Conservation (phyloP, 805 yeast species). For the Zygosaccharomyces bisporus region DNA sequence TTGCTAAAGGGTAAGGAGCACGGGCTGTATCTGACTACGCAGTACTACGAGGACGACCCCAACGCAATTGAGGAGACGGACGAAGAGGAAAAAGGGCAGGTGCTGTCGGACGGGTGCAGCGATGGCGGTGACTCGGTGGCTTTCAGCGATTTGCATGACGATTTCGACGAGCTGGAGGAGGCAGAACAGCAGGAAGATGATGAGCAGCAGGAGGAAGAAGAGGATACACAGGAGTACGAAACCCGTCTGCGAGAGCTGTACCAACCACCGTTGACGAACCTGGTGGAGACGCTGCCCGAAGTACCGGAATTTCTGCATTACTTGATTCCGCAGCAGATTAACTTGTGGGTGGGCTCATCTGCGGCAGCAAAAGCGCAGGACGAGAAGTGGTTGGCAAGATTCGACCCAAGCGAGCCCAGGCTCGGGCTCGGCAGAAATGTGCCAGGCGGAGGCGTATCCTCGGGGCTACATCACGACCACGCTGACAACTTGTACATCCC, state of each 20-base stretch:
- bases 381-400: slow-evolving; percentile 16
- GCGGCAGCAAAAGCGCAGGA: slow-evolving; percentile 15
- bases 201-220: slow-evolving; percentile 15
- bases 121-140: slow-evolving; percentile 22
- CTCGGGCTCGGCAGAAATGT: slow-evolving; percentile 51
- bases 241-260: slow-evolving; percentile 48
- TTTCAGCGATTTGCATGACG: slow-evolving; percentile 26
- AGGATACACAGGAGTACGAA: slow-evolving; percentile 34
- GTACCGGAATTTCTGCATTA: slow-evolving; percentile 41
- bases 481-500: slow-evolving; percentile 71
- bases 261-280: slow-evolving; percentile 58
- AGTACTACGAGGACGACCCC: slow-evolving; percentile 49
- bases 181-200: slow-evolving; percentile 26
- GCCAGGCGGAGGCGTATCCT: slow-evolving; percentile 58
- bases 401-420: slow-evolving; percentile 20
- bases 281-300: slow-evolving; percentile 39
- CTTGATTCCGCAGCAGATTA: slow-evolving; percentile 65
- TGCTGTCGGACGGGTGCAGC: slow-evolving; percentile 16
- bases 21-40: slow-evolving; percentile 62
- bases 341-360: slow-evolving; percentile 64
- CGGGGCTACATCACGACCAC: slow-evolving; percentile 78
- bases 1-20: slow-evolving; percentile 41
- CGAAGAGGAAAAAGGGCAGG: slow-evolving; percentile 18
- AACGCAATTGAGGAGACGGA: slow-evolving; percentile 27
- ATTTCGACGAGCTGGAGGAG: slow-evolving; percentile 28